Evolutionary conservation across 768 basidiomycete genomes (phyloP), one percentile per base, ranked within the genome.

Genomic region (Collybia nuda): DNA sequence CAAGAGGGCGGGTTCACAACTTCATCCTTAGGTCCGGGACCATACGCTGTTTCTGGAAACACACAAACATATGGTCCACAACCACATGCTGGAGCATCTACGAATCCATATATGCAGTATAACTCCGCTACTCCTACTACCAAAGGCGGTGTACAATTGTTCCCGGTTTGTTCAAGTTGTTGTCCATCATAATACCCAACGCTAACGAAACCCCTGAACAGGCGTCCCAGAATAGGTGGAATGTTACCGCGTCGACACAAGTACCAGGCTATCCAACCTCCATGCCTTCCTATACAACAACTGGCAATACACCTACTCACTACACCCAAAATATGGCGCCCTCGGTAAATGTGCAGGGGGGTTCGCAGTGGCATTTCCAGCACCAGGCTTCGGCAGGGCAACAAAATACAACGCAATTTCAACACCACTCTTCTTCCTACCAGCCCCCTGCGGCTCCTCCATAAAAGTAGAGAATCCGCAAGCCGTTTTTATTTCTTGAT

Each of bases 1-100:
- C 66, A 71, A 26, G 71, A 72, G 29, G 71, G 67, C 23, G 67
- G 62, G 6, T 76, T 76, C 41, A 64, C 65, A 3, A 51, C 65
- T 2, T 55, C 48, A 32, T 47, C 47, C 37, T 59, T 50, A 53
- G 47, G 46, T 19, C 53, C 55, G 56, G 58, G 50, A 22, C 48
- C 41, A 48, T 67, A 54, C 46, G 53, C 53, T 11, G 39, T 52
- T 7, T 55, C 57, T 17, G 42, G 49, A 18, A 54, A 59, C 57
- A 54, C 60, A 43, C 43, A 56, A 58, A 51, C 59, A 19, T 67
- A 73, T 45, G 50, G 56, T 28, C 60, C 62, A 21, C 41, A 45
- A 24, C 11, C 50, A 23, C 32, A 32, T 11, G 2, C 36, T 12
- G 44, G 14, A 14, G 24, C 17, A 24, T 26, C 41, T n/a, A 26